A percentile compares a stretch with the other conserved stretches of the same genome.
Conservation (phyloP, 805 yeast species). For the Metschnikowia borealis region DNA sequence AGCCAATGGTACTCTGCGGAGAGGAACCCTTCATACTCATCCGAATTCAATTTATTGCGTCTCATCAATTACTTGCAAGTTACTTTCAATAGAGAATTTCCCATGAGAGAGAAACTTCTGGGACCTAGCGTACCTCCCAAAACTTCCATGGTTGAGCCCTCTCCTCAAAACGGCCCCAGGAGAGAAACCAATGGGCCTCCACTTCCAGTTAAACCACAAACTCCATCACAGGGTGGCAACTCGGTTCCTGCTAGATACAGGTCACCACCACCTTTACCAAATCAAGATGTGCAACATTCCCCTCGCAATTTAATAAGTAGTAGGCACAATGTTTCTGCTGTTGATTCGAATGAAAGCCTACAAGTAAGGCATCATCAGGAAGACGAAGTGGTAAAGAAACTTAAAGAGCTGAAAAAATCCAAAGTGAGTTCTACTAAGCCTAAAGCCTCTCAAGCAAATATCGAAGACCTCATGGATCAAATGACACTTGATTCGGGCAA, state of each 20-base stretch:
- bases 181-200: constrained; percentile 23
- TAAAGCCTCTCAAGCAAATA: neutral
- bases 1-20: constrained; percentile 47
- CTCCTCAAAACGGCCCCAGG: constrained; percentile 15
- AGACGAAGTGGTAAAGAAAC: neutral
- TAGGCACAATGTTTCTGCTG: neutral
- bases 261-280: constrained; percentile 12
- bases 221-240: constrained; percentile 21
- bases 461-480: constrained; percentile 19
- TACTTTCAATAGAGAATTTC: constrained; percentile 34
- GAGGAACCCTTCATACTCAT: neutral
- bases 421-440: neutral
- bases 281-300: neutral
- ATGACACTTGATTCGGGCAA: constrained; percentile 9
- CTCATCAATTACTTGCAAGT: constrained; percentile 28
- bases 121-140: constrained; percentile 25
- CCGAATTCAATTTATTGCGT: constrained; percentile 26
- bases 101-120: constrained; percentile 29
- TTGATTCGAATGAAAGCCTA: neutral
- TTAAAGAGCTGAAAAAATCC: neutral
- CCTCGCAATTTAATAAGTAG: neutral
- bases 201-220: constrained; percentile 23
- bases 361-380: neutral
- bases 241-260: constrained; percentile 10
- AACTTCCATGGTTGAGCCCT: constrained; percentile 30